These are phyloP conservation scores for Psilocybe azurescens DNA, from an alignment of 768 basidiomycete species.

Conservation along the genomic window DNA sequence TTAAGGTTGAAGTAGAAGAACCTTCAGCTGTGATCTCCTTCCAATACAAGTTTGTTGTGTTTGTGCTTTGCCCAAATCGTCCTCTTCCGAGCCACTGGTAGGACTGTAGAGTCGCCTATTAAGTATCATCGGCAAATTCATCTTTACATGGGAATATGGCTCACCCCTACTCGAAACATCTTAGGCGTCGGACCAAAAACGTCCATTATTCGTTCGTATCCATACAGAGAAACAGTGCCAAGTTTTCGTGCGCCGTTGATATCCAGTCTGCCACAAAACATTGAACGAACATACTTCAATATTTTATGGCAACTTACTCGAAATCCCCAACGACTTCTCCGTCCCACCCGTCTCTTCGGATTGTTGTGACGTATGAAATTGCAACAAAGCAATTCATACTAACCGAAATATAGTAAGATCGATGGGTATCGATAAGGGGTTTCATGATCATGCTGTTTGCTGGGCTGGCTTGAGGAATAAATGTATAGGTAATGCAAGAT, in stretches of 20 bases:
- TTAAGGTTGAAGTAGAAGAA: conserved; percentile 12
- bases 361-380: conserved; percentile 49
- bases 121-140: background rate
- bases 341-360: conserved; percentile 43
- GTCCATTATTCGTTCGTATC: background rate
- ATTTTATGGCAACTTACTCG: conserved; percentile 36
- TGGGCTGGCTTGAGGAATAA: conserved; percentile 38
- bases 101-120: conserved; percentile 9
- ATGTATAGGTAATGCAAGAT: conserved; percentile 42
- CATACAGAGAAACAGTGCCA: background rate
- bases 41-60: conserved; percentile 19
- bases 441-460: conserved; percentile 45
- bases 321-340: conserved; percentile 55
- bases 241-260: background rate
- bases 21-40: conserved; percentile 17
- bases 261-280: background rate
- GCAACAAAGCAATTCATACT: conserved; percentile 56
- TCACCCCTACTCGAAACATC: conserved; percentile 38
- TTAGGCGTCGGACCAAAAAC: background rate
- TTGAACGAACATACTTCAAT: background rate
- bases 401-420: conserved; percentile 50
- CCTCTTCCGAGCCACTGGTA: conserved; percentile 24
- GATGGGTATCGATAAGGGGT: conserved; percentile 35
- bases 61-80: conserved; percentile 2
- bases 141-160: background rate